Base-by-base conservation (phyloP, 2,329 filamentous ascomycete species). In the Microdochium paspali region DNA sequence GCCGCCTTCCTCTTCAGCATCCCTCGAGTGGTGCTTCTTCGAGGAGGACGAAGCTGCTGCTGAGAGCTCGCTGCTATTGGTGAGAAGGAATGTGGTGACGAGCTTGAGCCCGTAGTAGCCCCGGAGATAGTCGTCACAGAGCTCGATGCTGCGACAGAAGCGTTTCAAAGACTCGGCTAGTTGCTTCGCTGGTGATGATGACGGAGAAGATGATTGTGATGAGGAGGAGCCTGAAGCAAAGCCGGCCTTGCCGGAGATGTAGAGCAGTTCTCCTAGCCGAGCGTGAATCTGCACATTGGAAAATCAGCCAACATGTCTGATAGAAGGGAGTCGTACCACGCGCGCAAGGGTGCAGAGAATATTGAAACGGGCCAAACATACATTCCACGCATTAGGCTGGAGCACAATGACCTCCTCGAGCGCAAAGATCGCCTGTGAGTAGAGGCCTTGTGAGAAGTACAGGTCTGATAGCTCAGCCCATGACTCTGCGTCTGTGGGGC, bases 341-440 rank as follows among this genome's bases (percentile, higher is more conserved):
- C 12, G 44, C 44, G 45, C 42, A 53, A 39, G 47, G 26, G 30
- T 50, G 64, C 7, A 28, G 7, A 28, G 26, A 28, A 28, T 28
- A 28, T 28, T n/a, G n/a, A n/a, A 30, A 15, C 9, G 15, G 28
- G 28, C 9, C 28, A 15, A n/a, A 40, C 86, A 63, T 65, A 93
- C 87, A 71, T 95, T 97, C 90, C 93, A 98, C 20, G 91, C 88
- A 69, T 95, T 95, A 3, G 93, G 91, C 46, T 82, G 79, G 49
- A 95, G 74, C 46, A 97, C 72, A 42, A 98, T 67, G 20, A 95
- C 89, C 65, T 98, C 93, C 64, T 98, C 93, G 42, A 95, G 70
- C 50, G 89, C 85, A 65, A 85, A 95, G 45, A 95, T 82, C 32
- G 90, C 87, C 65, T 97, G 91, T 13, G 82, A 70, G 60, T 86